Evolutionary conservation across 345 rosid genomes (phyloP).

Genomic region (Salix koriyanagi): DNA sequence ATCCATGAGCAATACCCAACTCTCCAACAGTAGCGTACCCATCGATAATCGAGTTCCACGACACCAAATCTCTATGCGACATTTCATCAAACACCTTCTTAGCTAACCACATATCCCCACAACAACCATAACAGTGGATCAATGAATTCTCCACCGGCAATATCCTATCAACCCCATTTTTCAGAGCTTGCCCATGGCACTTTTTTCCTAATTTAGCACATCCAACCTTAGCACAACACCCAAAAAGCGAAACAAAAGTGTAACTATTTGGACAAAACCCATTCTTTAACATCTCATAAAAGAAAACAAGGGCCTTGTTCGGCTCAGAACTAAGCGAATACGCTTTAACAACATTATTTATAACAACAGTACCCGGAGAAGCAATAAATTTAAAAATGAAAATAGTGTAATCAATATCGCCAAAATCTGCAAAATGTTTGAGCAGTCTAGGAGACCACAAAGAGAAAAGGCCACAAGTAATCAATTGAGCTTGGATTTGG

Average conservation of each 20-base stretch:
- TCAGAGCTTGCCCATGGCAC: constrained; percentile 59
- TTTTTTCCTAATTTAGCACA: constrained; percentile 41
- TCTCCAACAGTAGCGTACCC: constrained; percentile 29
- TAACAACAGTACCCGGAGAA: constrained; percentile 33
- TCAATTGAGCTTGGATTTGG: constrained; percentile 58
- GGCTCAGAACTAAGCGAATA: constrained; percentile 43
- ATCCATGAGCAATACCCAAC: constrained; percentile 33
- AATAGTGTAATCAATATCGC: constrained; percentile 37
- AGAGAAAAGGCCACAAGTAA: constrained; percentile 50
- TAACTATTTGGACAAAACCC: constrained; percentile 60
- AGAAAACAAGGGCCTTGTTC: constrained; percentile 35
- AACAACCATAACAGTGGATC: constrained; percentile 43
- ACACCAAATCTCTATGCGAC: constrained; percentile 41
- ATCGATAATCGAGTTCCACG: constrained; percentile 47
- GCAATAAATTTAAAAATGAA: constrained; percentile 40
- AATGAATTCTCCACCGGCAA: constrained; percentile 57
- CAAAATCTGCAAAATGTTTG: constrained; percentile 40
- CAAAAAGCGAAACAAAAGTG: constrained; percentile 50
- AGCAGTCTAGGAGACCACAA: constrained; percentile 49
- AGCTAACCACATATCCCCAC: constrained; percentile 36
- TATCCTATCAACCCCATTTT: constrained; percentile 41
- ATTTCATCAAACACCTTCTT: constrained; percentile 51
- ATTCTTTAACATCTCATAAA: constrained; percentile 37
- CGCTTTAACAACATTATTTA: constrained; percentile 46
- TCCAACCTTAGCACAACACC: constrained; percentile 36